Conservation (phyloP, 495 filamentous ascomycete species). For the Bryoglossum gracile region DNA sequence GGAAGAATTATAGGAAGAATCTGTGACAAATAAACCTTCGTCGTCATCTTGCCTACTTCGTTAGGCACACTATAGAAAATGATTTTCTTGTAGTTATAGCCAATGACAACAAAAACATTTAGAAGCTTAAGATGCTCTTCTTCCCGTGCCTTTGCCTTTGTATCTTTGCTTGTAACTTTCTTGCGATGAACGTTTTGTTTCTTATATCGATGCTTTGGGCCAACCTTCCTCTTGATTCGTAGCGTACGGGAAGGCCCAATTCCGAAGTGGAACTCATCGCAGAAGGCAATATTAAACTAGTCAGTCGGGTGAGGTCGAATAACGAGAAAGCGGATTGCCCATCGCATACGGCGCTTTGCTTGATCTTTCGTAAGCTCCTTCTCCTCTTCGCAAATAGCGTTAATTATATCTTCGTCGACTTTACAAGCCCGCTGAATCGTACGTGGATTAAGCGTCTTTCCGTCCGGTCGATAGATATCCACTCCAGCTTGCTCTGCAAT, state of each 20-base stretch:
- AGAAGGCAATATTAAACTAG: slow-evolving; percentile 7
- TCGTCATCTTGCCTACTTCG: slow-evolving; percentile 10
- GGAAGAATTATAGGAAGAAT: background rate
- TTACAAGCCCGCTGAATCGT: background rate
- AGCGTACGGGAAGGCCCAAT: slow-evolving; percentile 6
- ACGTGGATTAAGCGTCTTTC: background rate
- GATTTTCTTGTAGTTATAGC: slow-evolving; percentile 3
- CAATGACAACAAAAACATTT: slow-evolving; percentile 8
- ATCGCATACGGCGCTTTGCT: background rate
- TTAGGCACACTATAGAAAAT: slow-evolving; percentile 8
- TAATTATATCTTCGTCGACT: slow-evolving; percentile 8
- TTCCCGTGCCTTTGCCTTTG: slow-evolving; percentile 11
- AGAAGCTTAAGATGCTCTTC: slow-evolving; percentile 6
- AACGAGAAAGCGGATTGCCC: background rate
- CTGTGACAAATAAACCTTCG: background rate
- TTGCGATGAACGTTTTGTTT: slow-evolving; percentile 4
- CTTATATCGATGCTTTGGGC: background rate
- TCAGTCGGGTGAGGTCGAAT: background rate
- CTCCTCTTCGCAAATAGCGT: slow-evolving; percentile 12
- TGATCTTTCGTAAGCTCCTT: background rate
- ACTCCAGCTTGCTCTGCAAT: slow-evolving; percentile 2
- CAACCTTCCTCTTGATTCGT: slow-evolving; percentile 3
- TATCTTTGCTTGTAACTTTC: slow-evolving; percentile 12
- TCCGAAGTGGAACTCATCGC: slow-evolving; percentile 13
- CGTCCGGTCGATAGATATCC: background rate